Conservation (phyloP, 345 rosid species). For the Eucalyptus tenuipes region DNA sequence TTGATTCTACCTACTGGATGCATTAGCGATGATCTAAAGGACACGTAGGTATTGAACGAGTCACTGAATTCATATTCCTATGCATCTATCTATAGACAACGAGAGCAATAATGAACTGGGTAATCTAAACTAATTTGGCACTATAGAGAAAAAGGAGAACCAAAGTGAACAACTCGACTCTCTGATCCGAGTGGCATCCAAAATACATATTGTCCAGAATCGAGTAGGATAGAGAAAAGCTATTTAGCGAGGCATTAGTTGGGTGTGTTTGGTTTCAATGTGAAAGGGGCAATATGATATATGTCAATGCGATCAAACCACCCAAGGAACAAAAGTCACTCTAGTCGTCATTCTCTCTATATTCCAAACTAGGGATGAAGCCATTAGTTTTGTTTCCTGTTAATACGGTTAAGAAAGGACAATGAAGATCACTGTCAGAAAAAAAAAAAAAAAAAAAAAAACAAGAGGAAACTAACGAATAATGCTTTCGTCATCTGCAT, state of each 20-base stretch:
- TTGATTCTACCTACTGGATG: background rate
- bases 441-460: no score
- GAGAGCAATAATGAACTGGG: background rate
- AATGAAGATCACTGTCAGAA: background rate
- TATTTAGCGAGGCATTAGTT: background rate
- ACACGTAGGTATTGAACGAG: background rate
- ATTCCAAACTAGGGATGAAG: background rate
- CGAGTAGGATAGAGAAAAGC: background rate
- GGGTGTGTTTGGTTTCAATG: background rate
- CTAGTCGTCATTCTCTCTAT: background rate
- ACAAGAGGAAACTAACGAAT: background rate
- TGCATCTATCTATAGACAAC: background rate
- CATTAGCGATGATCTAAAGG: background rate
- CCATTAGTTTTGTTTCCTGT: background rate
- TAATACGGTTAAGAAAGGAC: background rate
- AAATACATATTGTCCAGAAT: background rate
- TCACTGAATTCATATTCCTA: background rate
- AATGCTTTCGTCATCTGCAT: background rate
- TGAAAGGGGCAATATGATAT: background rate
- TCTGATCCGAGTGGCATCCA: background rate
- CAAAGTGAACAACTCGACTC: background rate
- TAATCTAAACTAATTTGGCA: background rate
- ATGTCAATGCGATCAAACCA: background rate
- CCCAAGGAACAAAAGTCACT: background rate
- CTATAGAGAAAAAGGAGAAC: background rate